Evolutionary conservation across 2,329 filamentous ascomycete species (phyloP).

Genomic region (Dothidotthia symphoricarpi): DNA sequence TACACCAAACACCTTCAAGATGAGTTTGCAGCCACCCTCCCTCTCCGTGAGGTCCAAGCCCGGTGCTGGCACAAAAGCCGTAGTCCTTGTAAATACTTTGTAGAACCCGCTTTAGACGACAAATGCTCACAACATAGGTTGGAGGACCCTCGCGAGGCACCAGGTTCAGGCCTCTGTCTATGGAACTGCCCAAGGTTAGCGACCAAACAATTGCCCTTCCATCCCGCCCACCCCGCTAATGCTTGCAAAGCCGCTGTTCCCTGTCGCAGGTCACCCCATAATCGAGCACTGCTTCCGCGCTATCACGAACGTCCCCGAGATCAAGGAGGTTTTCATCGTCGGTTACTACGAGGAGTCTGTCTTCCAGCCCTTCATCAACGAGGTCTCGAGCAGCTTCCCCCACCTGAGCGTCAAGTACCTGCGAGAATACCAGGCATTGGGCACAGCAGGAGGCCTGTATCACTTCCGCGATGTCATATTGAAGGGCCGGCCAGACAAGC

Average conservation of each 20-base stretch:
- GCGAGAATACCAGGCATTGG: constrained; percentile 93
- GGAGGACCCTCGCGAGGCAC: constrained; percentile 94
- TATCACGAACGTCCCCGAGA: constrained; percentile 82
- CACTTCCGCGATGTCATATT: constrained; percentile 99
- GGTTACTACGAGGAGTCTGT: constrained; percentile 98
- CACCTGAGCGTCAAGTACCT: constrained; percentile 91
- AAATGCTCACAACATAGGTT: constrained; percentile 60
- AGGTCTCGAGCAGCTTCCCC: constrained; percentile 79
- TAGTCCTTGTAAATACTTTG: constrained; percentile 72
- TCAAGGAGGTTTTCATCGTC: constrained; percentile 96
- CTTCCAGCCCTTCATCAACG: constrained; percentile 97
- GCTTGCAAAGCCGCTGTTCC: constrained; percentile 77
- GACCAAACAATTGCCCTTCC: constrained; percentile 4
- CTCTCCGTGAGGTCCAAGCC: constrained; percentile 39
- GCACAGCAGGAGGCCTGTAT: constrained; percentile 94
- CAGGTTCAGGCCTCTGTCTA: constrained; percentile 87
- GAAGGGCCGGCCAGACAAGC: constrained; percentile 88
- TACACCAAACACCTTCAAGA: constrained; percentile 13
- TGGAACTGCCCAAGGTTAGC: constrained; percentile 89
- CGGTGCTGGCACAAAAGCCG: constrained; percentile 69
- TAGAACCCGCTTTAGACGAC: constrained; percentile 4
- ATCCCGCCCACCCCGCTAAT: constrained; percentile 19
- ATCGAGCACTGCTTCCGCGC: constrained; percentile 96
- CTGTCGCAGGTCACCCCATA: constrained; percentile 96
- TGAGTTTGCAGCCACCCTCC: constrained; percentile 41